Evolutionary conservation across 2,329 filamentous ascomycete genomes (phyloP).

Genomic region (Colletotrichum navitas): DNA sequence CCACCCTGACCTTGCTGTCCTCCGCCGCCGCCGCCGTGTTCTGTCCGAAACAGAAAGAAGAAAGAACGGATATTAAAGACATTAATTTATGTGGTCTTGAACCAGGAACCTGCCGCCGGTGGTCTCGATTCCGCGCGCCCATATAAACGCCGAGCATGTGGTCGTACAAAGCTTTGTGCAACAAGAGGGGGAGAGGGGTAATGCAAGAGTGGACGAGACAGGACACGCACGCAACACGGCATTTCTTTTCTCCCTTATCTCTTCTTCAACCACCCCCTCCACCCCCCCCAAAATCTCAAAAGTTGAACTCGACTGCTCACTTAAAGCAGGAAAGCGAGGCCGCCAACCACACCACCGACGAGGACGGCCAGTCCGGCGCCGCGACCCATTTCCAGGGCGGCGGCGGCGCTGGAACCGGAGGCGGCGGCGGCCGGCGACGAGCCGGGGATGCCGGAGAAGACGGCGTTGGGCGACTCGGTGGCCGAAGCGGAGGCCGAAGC

Average conservation of each 20-base stretch:
- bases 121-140: slow-evolving; percentile 1
- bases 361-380: slow-evolving; percentile 55
- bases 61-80: slow-evolving; percentile 28
- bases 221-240: slow-evolving; percentile 17
- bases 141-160: slow-evolving; percentile 40
- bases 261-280: too few species aligned
- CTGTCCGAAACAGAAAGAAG: slow-evolving; percentile 16
- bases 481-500: slow-evolving; percentile 54
- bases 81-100: slow-evolving; percentile 7
- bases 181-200: too few species aligned
- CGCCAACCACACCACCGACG: slow-evolving; percentile 54
- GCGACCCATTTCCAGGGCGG: slow-evolving; percentile 52
- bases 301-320: not conserved
- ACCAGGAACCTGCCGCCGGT: slow-evolving; percentile 1
- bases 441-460: slow-evolving; percentile 52
- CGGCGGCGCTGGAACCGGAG: slow-evolving; percentile 45
- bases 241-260: not conserved
- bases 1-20: not conserved
- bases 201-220: slow-evolving; percentile 37
- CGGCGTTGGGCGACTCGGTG: slow-evolving; percentile 49
- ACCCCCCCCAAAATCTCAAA: too few species aligned
- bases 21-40: slow-evolving; percentile 25
- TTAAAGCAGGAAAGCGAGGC: slow-evolving; percentile 55
- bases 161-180: slow-evolving; percentile 33
- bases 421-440: slow-evolving; percentile 32